Conservation (phyloP, 73 alveolate species). For the Tetrahymena thermophila region DNA sequence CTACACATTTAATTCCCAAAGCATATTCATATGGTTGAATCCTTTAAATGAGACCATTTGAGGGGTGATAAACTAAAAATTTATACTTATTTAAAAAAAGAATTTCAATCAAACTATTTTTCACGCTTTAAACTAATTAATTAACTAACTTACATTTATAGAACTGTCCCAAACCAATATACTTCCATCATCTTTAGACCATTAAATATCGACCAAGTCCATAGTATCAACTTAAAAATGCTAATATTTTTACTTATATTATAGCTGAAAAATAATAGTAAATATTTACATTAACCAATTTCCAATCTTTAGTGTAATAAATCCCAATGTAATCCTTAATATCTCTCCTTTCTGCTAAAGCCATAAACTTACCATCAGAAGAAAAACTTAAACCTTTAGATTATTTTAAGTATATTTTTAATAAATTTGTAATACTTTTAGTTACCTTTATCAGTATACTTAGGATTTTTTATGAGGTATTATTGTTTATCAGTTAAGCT, state of each 20-base stretch:
- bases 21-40: slow-evolving; percentile 83
- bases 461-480: slow-evolving; percentile 18
- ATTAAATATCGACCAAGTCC: slow-evolving; percentile 76
- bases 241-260: not conserved
- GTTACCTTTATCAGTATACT: slow-evolving; percentile 65
- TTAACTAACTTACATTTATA: not conserved
- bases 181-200: slow-evolving; percentile 90
- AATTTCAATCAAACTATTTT: not conserved
- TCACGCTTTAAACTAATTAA: not conserved
- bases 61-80: slow-evolving; percentile 76
- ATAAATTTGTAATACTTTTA: slow-evolving; percentile 8
- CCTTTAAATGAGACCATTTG: slow-evolving; percentile 68
- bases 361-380: slow-evolving; percentile 88
- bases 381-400: slow-evolving; percentile 40
- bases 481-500: slow-evolving; percentile 51
- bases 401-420: slow-evolving; percentile 10
- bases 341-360: slow-evolving; percentile 85
- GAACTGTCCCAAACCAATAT: slow-evolving; percentile 74
- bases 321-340: slow-evolving; percentile 87
- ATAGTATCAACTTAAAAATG: slow-evolving; percentile 88
- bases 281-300: slow-evolving; percentile 57
- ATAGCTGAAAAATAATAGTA: not conserved
- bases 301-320: slow-evolving; percentile 86
- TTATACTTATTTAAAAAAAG: slow-evolving; percentile 37
- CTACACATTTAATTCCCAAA: slow-evolving; percentile 72